Conservation (phyloP, 169 alveolate genomes). For the Cryptosporidium sp. region DNA sequence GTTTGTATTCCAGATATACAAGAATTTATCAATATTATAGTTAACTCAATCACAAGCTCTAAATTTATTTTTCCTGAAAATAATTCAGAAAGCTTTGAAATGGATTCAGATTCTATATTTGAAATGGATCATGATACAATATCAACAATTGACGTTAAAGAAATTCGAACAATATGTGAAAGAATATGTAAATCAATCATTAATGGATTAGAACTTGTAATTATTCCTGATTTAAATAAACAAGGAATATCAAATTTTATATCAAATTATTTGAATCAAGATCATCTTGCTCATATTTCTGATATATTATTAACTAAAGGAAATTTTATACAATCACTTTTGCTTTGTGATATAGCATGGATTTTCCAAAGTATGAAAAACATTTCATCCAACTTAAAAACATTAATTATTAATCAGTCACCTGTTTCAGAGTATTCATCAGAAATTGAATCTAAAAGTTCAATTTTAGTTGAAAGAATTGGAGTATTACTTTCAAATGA, state of each 20-base stretch:
- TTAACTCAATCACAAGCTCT: conserved; percentile 28
- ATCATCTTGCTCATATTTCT: background rate
- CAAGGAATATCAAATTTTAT: background rate
- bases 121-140: conserved; percentile 26
- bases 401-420: conserved; percentile 5
- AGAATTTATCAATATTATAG: conserved; percentile 8
- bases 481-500: conserved; percentile 16
- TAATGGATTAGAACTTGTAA: background rate
- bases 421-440: conserved; percentile 17
- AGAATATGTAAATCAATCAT: conserved; percentile 20
- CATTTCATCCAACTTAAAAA: conserved; percentile 22
- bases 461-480: conserved; percentile 6
- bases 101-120: conserved; percentile 29
- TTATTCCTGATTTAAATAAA: background rate
- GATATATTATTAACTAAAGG: background rate
- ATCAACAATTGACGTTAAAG: conserved; percentile 28
- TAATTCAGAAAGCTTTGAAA: conserved; percentile 34
- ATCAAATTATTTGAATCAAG: background rate
- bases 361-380: conserved; percentile 31
- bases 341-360: conserved; percentile 38
- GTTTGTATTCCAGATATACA: conserved; percentile 16
- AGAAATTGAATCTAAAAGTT: conserved; percentile 32
- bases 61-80: conserved; percentile 38
- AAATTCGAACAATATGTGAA: conserved; percentile 27
- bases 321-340: conserved; percentile 21